A percentile compares a stretch with the other conserved stretches of the same genome.
phyloP scores from a whole-genome alignment of 352 stramenopile genomes.

The Blastocystis sp. region DNA sequence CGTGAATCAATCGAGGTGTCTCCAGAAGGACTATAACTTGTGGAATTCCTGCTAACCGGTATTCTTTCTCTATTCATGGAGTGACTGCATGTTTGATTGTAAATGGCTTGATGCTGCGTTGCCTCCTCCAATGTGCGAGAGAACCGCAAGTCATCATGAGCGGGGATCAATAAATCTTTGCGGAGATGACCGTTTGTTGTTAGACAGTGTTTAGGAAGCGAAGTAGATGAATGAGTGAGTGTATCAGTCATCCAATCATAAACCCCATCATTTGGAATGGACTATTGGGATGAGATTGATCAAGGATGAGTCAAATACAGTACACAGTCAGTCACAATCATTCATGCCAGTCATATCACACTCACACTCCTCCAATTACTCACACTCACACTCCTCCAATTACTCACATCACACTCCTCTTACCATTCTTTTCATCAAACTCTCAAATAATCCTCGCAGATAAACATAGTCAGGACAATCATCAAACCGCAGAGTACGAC shows the following conservation, averaged over 20 bases:
- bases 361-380: not conserved
- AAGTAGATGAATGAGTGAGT: not conserved
- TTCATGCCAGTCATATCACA: too few relatives aligned
- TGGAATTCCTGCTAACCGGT: too few relatives aligned
- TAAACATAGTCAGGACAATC: constrained; percentile 86
- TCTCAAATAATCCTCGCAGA: constrained; percentile 76
- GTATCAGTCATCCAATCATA: constrained; percentile 55
- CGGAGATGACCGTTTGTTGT: not conserved
- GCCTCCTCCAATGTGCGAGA: not conserved
- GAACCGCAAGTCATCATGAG: not conserved
- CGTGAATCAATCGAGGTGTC: too few relatives aligned
- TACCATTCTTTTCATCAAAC: constrained; percentile 39
- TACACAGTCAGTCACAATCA: too few relatives aligned
- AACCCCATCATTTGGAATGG: constrained; percentile 23
- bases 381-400: not conserved
- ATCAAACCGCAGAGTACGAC: constrained; percentile 82
- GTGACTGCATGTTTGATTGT: too few relatives aligned
- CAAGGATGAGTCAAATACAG: too few relatives aligned
- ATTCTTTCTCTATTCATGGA: too few relatives aligned
- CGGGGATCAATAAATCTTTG: not conserved
- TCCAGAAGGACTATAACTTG: too few relatives aligned
- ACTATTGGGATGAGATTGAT: too few relatives aligned
- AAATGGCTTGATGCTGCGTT: not conserved
- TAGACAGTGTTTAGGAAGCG: constrained; percentile 25
- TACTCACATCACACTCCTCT: not conserved